Evolutionary conservation across 805 yeast genomes (phyloP), one percentile per base, ranked within the genome.

Genomic region (Citeromyces matritensis): DNA sequence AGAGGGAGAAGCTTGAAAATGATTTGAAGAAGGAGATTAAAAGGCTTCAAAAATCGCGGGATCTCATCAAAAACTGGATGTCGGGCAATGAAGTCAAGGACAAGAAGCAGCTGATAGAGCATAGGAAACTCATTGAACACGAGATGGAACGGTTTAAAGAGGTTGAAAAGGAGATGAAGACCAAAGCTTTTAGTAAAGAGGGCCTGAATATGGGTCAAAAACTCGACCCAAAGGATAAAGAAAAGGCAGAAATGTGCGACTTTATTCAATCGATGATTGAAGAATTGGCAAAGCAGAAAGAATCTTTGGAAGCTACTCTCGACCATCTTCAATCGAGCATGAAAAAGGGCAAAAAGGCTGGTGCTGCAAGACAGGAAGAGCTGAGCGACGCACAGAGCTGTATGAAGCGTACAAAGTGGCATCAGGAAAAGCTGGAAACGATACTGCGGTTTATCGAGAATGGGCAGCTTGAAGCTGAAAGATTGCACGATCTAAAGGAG

Each of bases 61-160:
- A 88, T 53, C 97, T 85, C 58, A 82, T 88, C 44, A 88, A 88
- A 57, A 80, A 81, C 35, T 88, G 98, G 98, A 58, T 85, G 49
- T 73, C 88, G 27, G 86, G 88, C 42, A 81, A 77, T 42, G 94
- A 86, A 39, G 85, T 86, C 30, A 85, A 93, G 51, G 94, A 88
- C 44, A 91, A 84, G 49, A 81, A 79, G 44, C 68, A 74, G 10
- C 59, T 83, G 39, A 62, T 77, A 35, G 96, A 88, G 44, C 80
- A 85, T 46, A 63, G 91, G 38, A 60, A 65, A 42, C 48, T 71
- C 32, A 80, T 80, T 40, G 78, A 71, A 44, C 59, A 60, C 39
- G 91, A 91, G 38, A 88, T 88, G 98, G 98, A 88, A 54, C 70
- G 85, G 44, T 91, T 88, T 58, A 91, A 91, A 51, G 88, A 84